Percentiles rank a stretch among this genome's conserved stretches.
Conservation (phyloP, 108 stramenopile species). For the Stephanodiscus minutulus region DNA sequence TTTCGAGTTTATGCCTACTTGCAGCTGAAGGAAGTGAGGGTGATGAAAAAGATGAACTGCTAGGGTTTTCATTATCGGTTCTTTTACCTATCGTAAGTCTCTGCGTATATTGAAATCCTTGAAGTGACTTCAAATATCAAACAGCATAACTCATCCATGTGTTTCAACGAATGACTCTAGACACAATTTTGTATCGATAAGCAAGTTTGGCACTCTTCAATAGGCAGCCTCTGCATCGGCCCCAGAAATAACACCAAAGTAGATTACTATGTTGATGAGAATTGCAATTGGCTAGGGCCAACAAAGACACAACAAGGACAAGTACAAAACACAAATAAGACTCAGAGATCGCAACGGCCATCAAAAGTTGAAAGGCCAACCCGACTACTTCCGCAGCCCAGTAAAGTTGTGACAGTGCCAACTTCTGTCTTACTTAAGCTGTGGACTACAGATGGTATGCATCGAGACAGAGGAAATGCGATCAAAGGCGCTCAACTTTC, state of each 20-base stretch:
- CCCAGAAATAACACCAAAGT: slow-evolving; percentile 31
- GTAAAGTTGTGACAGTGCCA: slow-evolving; percentile 35
- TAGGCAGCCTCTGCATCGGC: slow-evolving; percentile 51
- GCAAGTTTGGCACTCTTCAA: slow-evolving; percentile 65
- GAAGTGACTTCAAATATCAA: no score
- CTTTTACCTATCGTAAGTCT: slow-evolving; percentile 74
- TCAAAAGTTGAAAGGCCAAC: background rate
- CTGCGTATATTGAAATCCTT: background rate
- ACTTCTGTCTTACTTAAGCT: slow-evolving; percentile 33
- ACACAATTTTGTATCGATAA: slow-evolving; percentile 50
- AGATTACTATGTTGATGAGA: slow-evolving; percentile 34
- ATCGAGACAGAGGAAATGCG: slow-evolving; percentile 4
- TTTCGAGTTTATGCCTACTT: slow-evolving; percentile 58
- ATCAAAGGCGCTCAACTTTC: slow-evolving; percentile 23
- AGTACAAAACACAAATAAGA: slow-evolving; percentile 8
- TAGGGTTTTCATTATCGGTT: slow-evolving; percentile 61
- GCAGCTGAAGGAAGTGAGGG: slow-evolving; percentile 44
- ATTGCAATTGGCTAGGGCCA: slow-evolving; percentile 37
- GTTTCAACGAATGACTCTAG: slow-evolving; percentile 11
- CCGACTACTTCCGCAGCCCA: slow-evolving; percentile 8
- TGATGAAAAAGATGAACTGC: slow-evolving; percentile 26
- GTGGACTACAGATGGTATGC: slow-evolving; percentile 46
- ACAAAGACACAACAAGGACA: slow-evolving; percentile 16
- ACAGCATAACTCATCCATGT: background rate
- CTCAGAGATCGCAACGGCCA: background rate